Conservation (phyloP, 805 yeast genomes). For the Ogataea allantospora region DNA sequence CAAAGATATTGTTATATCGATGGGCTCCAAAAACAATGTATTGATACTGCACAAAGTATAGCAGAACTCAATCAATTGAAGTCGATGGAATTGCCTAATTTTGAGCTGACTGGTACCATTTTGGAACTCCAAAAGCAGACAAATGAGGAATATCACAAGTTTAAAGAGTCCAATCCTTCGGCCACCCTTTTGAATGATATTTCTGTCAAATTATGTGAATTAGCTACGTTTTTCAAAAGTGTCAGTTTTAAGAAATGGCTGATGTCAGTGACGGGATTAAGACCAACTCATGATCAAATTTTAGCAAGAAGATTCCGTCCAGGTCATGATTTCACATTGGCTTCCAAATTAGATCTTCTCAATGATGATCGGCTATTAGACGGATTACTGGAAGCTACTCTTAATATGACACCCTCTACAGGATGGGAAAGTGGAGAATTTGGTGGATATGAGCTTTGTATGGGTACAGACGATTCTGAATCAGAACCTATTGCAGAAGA, state of each 20-base stretch:
- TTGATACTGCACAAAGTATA: constrained; percentile 35
- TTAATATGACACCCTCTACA: constrained; percentile 74
- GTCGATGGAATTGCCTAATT: constrained; percentile 56
- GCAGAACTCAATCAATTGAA: constrained; percentile 26
- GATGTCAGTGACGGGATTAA: constrained; percentile 55
- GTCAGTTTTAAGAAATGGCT: constrained; percentile 70
- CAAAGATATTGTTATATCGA: constrained; percentile 83
- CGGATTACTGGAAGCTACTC: constrained; percentile 71
- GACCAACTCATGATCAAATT: constrained; percentile 63
- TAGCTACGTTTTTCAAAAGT: constrained; percentile 60
- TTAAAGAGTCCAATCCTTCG: constrained; percentile 17
- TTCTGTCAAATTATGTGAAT: constrained; percentile 43
- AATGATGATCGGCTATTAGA: constrained; percentile 38
- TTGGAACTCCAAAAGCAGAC: constrained; percentile 9
- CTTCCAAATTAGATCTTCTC: constrained; percentile 49
- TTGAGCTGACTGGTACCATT: constrained; percentile 31
- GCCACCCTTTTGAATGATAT: constrained; percentile 17
- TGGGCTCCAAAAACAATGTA: constrained; percentile 45
- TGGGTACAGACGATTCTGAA: constrained; percentile 56
- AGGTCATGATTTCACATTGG: constrained; percentile 89
- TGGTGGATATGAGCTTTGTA: constrained; percentile 93
- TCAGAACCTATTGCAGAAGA: constrained; percentile 36
- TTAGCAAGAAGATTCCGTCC: constrained; percentile 88
- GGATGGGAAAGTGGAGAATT: constrained; percentile 88
- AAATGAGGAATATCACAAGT: not conserved